Base-by-base conservation (phyloP, 352 stramenopile species). In the Globisporangium heterothallicum region DNA sequence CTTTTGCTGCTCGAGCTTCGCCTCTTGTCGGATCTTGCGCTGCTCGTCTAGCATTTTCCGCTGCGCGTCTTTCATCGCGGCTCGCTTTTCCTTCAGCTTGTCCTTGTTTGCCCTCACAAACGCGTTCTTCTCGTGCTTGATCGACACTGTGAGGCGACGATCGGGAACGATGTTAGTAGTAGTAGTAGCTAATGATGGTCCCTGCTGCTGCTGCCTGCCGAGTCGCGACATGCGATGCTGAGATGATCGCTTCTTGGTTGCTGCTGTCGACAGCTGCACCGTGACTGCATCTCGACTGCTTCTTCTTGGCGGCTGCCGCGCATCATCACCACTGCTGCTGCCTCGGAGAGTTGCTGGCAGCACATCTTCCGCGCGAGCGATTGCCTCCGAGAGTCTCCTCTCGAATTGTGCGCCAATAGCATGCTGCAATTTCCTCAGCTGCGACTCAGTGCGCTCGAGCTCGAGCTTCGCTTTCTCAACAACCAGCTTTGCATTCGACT, bases 381-480 rank as follows among this genome's bases (percentile, higher is more conserved):
- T 59, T 2, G 67, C 70, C 50, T 85, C 76, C 0, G 69, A 68
- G 6, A 84, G 47, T 3, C 74, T 74, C 1, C 64, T 64, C 9
- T 88, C 68, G 44, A 84, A 88, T 45, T 88, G 69, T 8, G 69
- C 63, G 7, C 62, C 65, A n/a, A 88, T 84, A 16, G 72, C 74
- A 3, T 60, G 54, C 22, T 75, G 69, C 25, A 86, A 52, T 45
- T 84, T 84, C 57, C 72, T 72, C 6, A 88, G 61, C 49, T 88
- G 74, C 14, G 43, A 64, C 49, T 88, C 74, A 0, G 77, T 85
- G 44, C 65, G 72, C 22, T 81, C 32, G 7, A 88, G 46, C 36
- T 88, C 77, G 3, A 59, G 63, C 19, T 59, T 52, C 0, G 77
- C 77, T 22, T 70, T 76, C 0, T 60, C 65, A 1, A 72, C 74